Evolutionary conservation across 768 basidiomycete species (phyloP), one percentile per base, ranked within the genome.

Genomic region (Termitomyces heimii): DNA sequence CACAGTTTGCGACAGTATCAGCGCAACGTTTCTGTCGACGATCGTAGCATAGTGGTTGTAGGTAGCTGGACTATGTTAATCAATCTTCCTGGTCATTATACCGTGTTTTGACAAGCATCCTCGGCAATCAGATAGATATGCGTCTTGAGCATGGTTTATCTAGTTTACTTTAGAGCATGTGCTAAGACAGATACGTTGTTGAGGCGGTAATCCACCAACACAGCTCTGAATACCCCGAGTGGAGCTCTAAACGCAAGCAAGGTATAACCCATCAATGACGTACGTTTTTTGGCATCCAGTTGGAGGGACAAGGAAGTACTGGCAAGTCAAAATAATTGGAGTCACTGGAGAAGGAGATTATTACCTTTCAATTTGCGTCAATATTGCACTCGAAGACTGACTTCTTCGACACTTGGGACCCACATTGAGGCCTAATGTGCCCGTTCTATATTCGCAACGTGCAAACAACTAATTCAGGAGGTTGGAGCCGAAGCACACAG

Each of bases 271-370:
- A 46, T 29, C 1, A 16, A 46, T 8, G 26, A 20, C n/a, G 31
- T 13, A 12, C 29, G 20, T 4, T 4, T 18, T 46, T 28, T 45
- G 7, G 9, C 45, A 46, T 46, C 18, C 44, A 28, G 2, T 8
- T 6, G 7, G 14, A n/a, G 24, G 2, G 18, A n/a, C n/a, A n/a
- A n/a, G n/a, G n/a, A n/a, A n/a, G n/a, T n/a, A n/a, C n/a, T n/a
- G n/a, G n/a, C 32, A 12, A 34, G 48, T 64, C 62, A 16, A 64
- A 59, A 14, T 59, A 63, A 12, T 43, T 22, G 22, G 22, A n/a
- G n/a, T n/a, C n/a, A n/a, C n/a, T n/a, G n/a, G n/a, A n/a, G n/a
- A n/a, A n/a, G n/a, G n/a, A n/a, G n/a, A n/a, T n/a, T n/a, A n/a
- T n/a, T n/a, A n/a, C n/a, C n/a, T n/a, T n/a, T n/a, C n/a, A n/a